Conservation (phyloP, 306 rosid species). For the Glycine latifolia region DNA sequence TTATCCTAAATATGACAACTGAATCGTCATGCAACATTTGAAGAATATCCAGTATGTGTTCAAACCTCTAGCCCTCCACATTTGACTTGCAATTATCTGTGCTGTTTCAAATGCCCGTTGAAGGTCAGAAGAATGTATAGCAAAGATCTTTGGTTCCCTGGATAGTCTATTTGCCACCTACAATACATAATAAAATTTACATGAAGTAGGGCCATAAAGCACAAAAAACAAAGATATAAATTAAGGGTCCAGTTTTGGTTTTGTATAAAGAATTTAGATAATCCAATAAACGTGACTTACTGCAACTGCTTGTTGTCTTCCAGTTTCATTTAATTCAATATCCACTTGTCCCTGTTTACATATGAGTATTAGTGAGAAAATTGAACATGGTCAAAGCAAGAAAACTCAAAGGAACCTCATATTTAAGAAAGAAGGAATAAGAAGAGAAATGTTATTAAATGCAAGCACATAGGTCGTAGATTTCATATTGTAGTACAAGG, state of each 20-base stretch:
- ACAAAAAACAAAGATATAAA: neutral
- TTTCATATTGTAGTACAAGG: neutral
- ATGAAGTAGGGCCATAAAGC: neutral
- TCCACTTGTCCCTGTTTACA: constrained; percentile 73
- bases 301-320: constrained; percentile 80
- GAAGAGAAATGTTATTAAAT: neutral
- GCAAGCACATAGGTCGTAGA: neutral
- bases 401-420: too few relatives aligned
- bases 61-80: constrained; percentile 81
- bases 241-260: neutral
- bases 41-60: neutral
- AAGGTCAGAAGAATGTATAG: constrained; percentile 82
- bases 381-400: neutral
- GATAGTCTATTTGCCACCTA: constrained; percentile 84
- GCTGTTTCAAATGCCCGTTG: constrained; percentile 89
- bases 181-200: constrained; percentile 27
- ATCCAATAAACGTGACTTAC: constrained; percentile 59
- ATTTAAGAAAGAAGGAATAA: too few relatives aligned
- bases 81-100: constrained; percentile 71
- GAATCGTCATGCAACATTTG: constrained; percentile 16
- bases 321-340: constrained; percentile 82
- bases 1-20: neutral
- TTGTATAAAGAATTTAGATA: constrained; percentile 3
- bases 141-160: constrained; percentile 70
- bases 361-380: constrained; percentile 1